A percentile compares a stretch with the other conserved stretches of the same genome.
These are phyloP conservation scores for Albifimbria verrucaria DNA, from an alignment of 2,329 filamentous ascomycete species.

Conservation along the genomic window DNA sequence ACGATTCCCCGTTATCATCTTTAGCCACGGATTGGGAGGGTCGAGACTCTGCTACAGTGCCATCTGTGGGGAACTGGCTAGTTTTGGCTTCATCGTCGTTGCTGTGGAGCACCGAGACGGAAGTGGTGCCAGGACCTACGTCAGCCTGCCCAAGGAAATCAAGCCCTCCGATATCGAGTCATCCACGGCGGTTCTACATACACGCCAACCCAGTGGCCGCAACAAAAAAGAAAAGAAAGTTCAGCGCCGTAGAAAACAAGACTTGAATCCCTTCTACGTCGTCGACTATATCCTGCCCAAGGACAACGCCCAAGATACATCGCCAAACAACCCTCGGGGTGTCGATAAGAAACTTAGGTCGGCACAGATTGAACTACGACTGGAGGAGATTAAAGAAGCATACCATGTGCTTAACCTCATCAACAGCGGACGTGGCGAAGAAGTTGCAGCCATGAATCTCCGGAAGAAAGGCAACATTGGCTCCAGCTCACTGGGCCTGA, in stretches of 20 bases:
- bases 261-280: constrained; percentile 37
- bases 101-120: constrained; percentile 65
- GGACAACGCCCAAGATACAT: constrained; percentile 46
- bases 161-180: constrained; percentile 27
- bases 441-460: constrained; percentile 49
- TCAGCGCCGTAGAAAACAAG: constrained; percentile 20
- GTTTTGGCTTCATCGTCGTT: constrained; percentile 62
- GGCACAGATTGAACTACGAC: constrained; percentile 60
- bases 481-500: constrained; percentile 55
- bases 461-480: constrained; percentile 55
- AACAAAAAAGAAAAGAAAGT: constrained; percentile 24
- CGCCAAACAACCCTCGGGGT: constrained; percentile 54
- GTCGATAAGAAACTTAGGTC: constrained; percentile 57
- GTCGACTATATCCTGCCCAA: constrained; percentile 64
- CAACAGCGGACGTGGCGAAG: constrained; percentile 48
- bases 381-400: constrained; percentile 63
- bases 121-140: constrained; percentile 56
- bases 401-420: constrained; percentile 55
- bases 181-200: constrained; percentile 21
- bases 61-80: constrained; percentile 63
- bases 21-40: constrained; percentile 64
- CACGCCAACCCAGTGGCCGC: constrained; percentile 20
- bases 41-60: constrained; percentile 60
- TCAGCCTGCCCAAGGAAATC: constrained; percentile 49
- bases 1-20: constrained; percentile 59